These are phyloP conservation scores for Tinospora cordifolia DNA, from an alignment of 164 flowering plant species.

Conservation along the genomic window DNA sequence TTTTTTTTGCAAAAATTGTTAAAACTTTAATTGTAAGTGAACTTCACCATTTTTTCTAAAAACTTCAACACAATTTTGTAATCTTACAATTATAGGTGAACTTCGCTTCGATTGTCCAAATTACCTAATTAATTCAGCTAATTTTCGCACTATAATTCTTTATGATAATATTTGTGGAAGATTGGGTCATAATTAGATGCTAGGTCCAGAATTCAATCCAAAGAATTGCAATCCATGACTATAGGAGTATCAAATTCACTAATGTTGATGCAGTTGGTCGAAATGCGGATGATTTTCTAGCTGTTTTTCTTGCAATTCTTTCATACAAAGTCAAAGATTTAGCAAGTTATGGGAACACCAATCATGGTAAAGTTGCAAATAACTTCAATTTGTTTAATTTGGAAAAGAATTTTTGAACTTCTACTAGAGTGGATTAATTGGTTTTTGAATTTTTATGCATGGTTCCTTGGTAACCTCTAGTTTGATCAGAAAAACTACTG, in stretches of 20 bases:
- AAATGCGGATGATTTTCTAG: conserved; percentile 23
- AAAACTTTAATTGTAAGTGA: no score
- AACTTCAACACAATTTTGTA: no score
- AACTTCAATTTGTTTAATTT: not conserved
- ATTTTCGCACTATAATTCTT: no score
- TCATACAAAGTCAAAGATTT: conserved; percentile 98
- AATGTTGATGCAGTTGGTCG: conserved; percentile 38
- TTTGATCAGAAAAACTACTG: no score
- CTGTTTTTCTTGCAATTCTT: conserved; percentile 30
- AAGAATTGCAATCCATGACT: conserved; percentile 47
- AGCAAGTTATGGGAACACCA: conserved; percentile 50
- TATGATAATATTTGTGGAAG: not conserved
- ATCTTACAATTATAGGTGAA: no score
- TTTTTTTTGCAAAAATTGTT: no score
- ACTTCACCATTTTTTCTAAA: no score
- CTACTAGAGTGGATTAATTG: not conserved
- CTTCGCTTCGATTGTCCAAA: no score
- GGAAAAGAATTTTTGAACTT: not conserved
- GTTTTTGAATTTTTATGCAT: not conserved
- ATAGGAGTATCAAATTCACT: conserved; percentile 32
- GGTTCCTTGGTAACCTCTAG: no score
- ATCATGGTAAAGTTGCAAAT: conserved; percentile 72
- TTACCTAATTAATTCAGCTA: no score
- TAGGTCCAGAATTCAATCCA: conserved; percentile 22
- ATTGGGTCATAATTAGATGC: conserved; percentile 26